phyloP scores from a whole-genome alignment of 345 rosid species.

The Populus davidiana region DNA sequence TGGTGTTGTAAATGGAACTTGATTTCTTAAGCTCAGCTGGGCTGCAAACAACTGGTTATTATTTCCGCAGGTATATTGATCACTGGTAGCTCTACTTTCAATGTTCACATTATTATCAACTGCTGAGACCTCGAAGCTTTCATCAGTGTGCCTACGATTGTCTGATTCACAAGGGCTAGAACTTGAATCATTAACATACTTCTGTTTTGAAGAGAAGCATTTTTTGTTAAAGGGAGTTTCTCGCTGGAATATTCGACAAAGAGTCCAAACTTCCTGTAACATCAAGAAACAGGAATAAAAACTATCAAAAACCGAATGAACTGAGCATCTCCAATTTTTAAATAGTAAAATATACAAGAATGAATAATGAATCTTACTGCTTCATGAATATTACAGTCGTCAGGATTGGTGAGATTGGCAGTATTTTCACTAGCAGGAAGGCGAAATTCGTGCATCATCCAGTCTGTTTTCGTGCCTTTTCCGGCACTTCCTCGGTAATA shows the following conservation, averaged over 20 bases:
- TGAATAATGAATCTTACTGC: slow-evolving; percentile 11
- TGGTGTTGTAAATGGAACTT: slow-evolving; percentile 14
- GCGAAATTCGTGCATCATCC: slow-evolving; percentile 65
- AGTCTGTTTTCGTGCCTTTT: slow-evolving; percentile 50
- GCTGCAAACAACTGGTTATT: neutral
- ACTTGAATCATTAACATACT: neutral
- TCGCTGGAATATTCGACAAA: slow-evolving; percentile 35
- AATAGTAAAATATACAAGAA: neutral
- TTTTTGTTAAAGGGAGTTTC: slow-evolving; percentile 21
- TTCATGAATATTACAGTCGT: slow-evolving; percentile 14
- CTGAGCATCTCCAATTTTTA: neutral
- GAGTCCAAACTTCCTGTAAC: slow-evolving; percentile 41
- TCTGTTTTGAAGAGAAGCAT: slow-evolving; percentile 5
- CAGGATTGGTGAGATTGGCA: neutral
- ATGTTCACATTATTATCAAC: neutral
- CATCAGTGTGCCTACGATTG: neutral
- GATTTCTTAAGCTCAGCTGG: slow-evolving; percentile 13
- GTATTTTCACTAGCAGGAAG: slow-evolving; percentile 23
- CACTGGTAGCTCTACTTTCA: slow-evolving; percentile 4
- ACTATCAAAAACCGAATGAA: neutral
- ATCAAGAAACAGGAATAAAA: neutral
- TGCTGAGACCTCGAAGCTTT: slow-evolving; percentile 2
- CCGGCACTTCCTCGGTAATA: slow-evolving; percentile 52
- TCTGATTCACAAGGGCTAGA: neutral
- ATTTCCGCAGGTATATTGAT: neutral